Evolutionary conservation across 177 flowering plant species (phyloP), one percentile per base, ranked within the genome.

Genomic region (Tripterygium wilfordii): DNA sequence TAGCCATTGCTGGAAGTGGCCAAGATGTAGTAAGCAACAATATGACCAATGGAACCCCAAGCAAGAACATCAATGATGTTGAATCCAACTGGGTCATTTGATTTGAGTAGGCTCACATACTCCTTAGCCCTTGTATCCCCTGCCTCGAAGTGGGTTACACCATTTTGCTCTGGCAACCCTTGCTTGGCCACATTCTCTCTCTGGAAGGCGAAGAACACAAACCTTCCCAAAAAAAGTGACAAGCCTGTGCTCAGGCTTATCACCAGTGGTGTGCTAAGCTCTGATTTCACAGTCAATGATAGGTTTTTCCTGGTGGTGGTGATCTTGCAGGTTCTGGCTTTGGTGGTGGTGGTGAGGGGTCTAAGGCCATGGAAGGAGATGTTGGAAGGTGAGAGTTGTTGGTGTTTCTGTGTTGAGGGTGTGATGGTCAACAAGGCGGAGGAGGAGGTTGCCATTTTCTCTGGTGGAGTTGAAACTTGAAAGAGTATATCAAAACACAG

Each of bases 1-100:
- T 92, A 92, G 51, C 98, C 98, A 40, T 92, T 92, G 88, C 87
- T 81, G 31, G 95, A 68, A 40, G 98, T 92, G 49, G 98, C 98
- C 7, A 92, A 70, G 69, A 92, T 79, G 62, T 92, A 92, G 64
- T 92, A 92, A 29, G 98, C 98, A 1, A 88, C 94, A 19, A 92
- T 82, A 54, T 92, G 98, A 17, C 98, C 98, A 22, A 92, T 85
- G 49, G 96, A 88, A 0, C 98, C 98, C 98, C 98, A 92, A 21
- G 98, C 96, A 13, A 92, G 80, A 10, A 92, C 95, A 48, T 92
- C 98, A 1, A 91, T 96, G 40, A 91, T 78, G 79, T 91, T 91
- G 62, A 91, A 91, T 2, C 98, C 98, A 20, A 85, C 90, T 0
- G 98, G 98, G 49, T 91, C 98, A 36, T 91, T 91, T 6, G 98